phyloP scores from a whole-genome alignment of 2,329 filamentous ascomycete genomes.

The Fusarium phyllophilum region DNA sequence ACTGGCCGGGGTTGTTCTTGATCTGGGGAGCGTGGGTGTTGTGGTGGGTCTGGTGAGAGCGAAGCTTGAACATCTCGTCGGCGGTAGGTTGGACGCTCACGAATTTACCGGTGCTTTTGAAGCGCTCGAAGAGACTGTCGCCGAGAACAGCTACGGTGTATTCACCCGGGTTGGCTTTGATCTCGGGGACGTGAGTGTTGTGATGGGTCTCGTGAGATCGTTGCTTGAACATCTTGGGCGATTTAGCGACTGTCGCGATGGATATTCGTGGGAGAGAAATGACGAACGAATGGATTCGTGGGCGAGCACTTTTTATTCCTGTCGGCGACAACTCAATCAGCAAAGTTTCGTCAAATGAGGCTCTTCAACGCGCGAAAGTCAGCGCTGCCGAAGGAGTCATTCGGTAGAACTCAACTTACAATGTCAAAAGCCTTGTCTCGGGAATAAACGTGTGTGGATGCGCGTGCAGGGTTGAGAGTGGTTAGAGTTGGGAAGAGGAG shows the following conservation, averaged over 20 bases:
- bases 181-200: not conserved
- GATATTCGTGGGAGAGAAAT: not conserved
- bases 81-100: not conserved
- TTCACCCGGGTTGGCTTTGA: not conserved
- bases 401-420: not conserved
- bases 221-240: conserved; percentile 12
- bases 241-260: not conserved
- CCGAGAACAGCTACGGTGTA: not conserved
- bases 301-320: not conserved
- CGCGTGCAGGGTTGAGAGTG: not conserved
- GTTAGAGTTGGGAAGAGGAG: not conserved
- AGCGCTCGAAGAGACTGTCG: conserved; percentile 17
- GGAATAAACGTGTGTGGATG: not conserved
- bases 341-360: not conserved
- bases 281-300: not conserved
- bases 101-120: not conserved
- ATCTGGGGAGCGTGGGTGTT: not conserved
- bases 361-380: not conserved
- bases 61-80: conserved; percentile 2
- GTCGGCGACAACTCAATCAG: accelerated
- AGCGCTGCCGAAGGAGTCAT: not conserved
- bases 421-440: not conserved
- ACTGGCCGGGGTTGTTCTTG: not conserved
- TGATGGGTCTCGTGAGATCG: conserved; percentile 17
- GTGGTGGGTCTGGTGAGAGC: conserved; percentile 8